Base-by-base conservation (phyloP, 306 rosid genomes). In the Pyrus bretschneideri region DNA sequence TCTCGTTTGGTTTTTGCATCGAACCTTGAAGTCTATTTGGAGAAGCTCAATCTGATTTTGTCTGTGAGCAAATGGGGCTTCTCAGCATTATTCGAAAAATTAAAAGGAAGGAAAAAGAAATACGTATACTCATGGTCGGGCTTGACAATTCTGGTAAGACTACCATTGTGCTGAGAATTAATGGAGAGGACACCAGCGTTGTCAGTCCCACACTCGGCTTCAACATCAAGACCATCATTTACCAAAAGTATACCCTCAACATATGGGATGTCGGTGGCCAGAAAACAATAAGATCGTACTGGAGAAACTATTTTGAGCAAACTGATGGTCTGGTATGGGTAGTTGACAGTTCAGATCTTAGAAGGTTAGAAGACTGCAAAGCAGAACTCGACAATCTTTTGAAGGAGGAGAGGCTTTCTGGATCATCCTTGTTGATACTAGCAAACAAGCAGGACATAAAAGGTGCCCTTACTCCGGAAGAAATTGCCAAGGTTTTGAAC, bases 131-230 rank as follows among this genome's bases (percentile, higher is more conserved):
- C 69, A 93, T 91, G 98, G 96, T 93, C 19, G 98, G 98, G 35
- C 90, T 93, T 76, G 98, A 91, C 80, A 91, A 93, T 86, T 93
- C 98, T 2, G 98, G 98, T 21, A 91, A 91, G 85, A 91, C 98
- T 5, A 91, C 98, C 25, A 91, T 93, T 46, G 98, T 93, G 70
- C 71, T 93, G 79, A 93, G 89, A 89, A 93, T 93, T 59, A 93
- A 90, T 45, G 97, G 96, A 45, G 98, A 93, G 86, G 97, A 93
- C 81, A 93, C 97, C 8, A 93, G 98, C 40, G 91, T 93, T 49
- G 92, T 93, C 45, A 93, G 97, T 77, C 98, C 98, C 55, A 93
- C 98, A 11, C 93, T 93, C 6, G 98, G 98, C 57, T 93, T 93
- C 88, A 93, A 93, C 87, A 93, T 93, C 90, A 93, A 91, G 89